Evolutionary conservation across 1,284 basidiomycete genomes (phyloP), one percentile per base, ranked within the genome.

Genomic region (Fomitopsis schrenkii): DNA sequence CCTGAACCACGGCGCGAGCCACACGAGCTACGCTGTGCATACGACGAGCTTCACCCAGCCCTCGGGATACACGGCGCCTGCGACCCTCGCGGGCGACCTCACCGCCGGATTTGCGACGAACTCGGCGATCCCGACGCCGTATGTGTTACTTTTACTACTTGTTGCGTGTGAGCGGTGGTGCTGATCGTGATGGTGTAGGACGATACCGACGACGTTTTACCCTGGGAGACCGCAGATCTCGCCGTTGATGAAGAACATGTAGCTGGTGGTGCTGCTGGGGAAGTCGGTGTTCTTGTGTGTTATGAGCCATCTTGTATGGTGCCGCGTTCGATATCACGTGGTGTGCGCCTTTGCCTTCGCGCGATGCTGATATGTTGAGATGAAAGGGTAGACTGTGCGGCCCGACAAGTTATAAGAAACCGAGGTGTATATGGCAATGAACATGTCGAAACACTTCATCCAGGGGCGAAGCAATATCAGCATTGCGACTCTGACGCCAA

Each of bases 131-230:
- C 72, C 73, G 3, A 71, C 71, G 22, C 73, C 72, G 72, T 74
- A 55, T 67, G 72, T 71, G 7, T 1, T 22, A 44, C 54, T 42
- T 44, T 8, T 1, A 3, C 22, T 22, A 22, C 9, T n/a, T 28
- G 46, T 17, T n/a, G n/a, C 19, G 28, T 15, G 22, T 41, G 26
- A 35, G 40, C 2, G 28, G 26, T 26, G 6, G 19, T 12, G 19
- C 26, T 14, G 22, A 14, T 48, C n/a, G 19, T 14, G 12, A 26
- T 14, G 26, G 8, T 26, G 22, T 33, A 73, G 73, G 40, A 72
- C 73, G 3, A 76, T 76, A 58, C 70, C 73, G 41, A 70, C 70
- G 5, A 68, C 68, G 14, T 75, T 66, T 68, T 75, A 66, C 66
- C 73, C 74, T 17, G 71, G 71, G 9, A 48, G 71, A 9, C 58